Evolutionary conservation across 2,329 filamentous ascomycete genomes (phyloP).

Genomic region (Colletotrichum musicola): DNA sequence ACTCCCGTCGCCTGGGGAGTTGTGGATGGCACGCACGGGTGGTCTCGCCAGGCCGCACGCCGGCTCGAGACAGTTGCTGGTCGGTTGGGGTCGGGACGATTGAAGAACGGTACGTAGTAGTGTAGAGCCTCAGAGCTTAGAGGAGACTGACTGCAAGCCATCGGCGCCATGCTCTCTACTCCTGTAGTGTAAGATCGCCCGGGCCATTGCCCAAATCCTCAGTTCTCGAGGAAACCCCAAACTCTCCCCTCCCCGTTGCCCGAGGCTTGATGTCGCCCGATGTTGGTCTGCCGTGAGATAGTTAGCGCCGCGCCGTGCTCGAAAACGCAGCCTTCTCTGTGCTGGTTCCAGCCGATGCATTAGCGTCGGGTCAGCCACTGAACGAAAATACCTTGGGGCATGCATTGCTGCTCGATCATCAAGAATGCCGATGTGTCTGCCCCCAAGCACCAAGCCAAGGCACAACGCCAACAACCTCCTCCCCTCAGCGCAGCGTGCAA

Average conservation of each 20-base stretch:
- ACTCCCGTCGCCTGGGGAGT: conserved; percentile 3
- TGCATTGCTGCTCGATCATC: background rate
- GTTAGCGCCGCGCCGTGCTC: background rate
- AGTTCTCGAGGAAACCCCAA: too few relatives aligned
- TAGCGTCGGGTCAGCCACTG: conserved; percentile 9
- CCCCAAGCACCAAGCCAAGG: too few relatives aligned
- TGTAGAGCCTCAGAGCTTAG: too few relatives aligned
- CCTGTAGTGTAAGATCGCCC: too few relatives aligned
- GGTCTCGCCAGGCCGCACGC: background rate
- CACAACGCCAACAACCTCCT: too few relatives aligned
- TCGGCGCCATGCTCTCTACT: too few relatives aligned
- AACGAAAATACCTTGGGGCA: background rate
- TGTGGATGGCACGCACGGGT: too few relatives aligned
- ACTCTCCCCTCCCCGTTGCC: too few relatives aligned
- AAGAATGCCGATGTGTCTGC: conserved; percentile 12
- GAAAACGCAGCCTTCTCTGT: background rate
- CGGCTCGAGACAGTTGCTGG: conserved; percentile 9
- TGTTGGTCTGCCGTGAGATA: background rate
- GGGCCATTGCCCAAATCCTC: too few relatives aligned
- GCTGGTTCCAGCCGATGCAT: background rate
- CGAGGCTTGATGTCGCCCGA: too few relatives aligned
- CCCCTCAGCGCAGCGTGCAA: background rate
- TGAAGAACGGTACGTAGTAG: background rate
- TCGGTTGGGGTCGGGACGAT: background rate
- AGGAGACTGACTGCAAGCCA: too few relatives aligned